Conservation (phyloP, 441 rosid species). For the Populus hybrid region DNA sequence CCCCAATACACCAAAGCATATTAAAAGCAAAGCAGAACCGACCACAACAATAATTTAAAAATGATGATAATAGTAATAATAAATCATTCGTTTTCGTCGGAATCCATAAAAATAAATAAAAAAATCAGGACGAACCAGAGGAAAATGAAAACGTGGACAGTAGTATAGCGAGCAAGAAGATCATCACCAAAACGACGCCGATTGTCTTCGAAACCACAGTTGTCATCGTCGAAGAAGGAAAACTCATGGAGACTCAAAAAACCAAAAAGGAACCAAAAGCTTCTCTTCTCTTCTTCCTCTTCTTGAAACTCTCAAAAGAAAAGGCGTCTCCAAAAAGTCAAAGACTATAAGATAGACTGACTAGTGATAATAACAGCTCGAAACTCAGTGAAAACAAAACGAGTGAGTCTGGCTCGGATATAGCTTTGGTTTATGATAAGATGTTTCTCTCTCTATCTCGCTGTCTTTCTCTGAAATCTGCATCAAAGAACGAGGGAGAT, state of each 20-base stretch:
- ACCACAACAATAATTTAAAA: slow-evolving; percentile 6
- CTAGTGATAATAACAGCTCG: neutral
- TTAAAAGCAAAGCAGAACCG: neutral
- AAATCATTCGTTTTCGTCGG: neutral
- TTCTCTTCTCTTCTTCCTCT: neutral
- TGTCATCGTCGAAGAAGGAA: slow-evolving; percentile 16
- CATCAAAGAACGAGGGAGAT: slow-evolving; percentile 18
- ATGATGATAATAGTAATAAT: neutral
- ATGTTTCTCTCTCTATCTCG: slow-evolving; percentile 7
- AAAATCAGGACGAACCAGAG: slow-evolving; percentile 25
- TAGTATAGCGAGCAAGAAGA: slow-evolving; percentile 20
- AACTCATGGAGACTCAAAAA: neutral
- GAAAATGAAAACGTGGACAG: slow-evolving; percentile 16
- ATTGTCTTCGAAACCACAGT: slow-evolving; percentile 11
- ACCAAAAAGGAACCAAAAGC: neutral
- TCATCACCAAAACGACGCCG: slow-evolving; percentile 19
- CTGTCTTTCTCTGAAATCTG: slow-evolving; percentile 23
- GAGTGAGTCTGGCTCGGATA: slow-evolving; percentile 16
- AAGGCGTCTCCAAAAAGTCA: neutral
- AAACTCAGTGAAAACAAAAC: slow-evolving; percentile 3
- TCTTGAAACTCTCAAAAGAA: neutral
- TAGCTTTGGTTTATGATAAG: neutral
- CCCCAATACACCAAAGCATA: neutral
- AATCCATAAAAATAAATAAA: slow-evolving; percentile 1
- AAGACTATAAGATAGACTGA: neutral